A percentile compares a stretch with the other conserved stretches of the same genome.
Conservation (phyloP, 345 rosid species). For the Gossypium anomalum region DNA sequence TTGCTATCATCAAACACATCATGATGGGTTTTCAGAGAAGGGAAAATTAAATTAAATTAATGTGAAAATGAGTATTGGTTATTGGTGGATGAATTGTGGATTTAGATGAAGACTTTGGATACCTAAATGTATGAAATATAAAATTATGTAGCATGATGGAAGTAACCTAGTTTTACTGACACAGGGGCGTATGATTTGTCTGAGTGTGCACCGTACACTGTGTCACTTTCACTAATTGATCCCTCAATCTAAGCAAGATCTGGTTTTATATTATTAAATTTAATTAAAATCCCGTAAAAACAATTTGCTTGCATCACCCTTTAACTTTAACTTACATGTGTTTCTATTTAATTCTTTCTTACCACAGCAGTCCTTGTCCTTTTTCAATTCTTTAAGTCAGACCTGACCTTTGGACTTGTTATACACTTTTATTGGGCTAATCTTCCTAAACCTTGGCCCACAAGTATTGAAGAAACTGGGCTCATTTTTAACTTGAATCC, state of each 20-base stretch:
- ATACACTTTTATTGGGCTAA: background rate
- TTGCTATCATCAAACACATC: too few species aligned
- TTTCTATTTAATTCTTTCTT: background rate
- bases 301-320: background rate
- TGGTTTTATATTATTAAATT: background rate
- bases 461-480: background rate
- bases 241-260: constrained; percentile 2
- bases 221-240: constrained; percentile 1
- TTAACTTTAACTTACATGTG: too few species aligned
- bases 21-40: too few species aligned
- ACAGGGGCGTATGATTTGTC: background rate
- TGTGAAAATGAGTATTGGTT: too few species aligned
- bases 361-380: background rate
- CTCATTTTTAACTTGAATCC: background rate
- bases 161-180: too few species aligned
- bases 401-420: background rate
- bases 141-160: too few species aligned
- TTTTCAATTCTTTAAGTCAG: background rate
- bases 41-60: too few species aligned
- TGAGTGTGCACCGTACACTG: background rate
- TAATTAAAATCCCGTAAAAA: background rate
- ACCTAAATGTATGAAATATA: too few species aligned
- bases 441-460: background rate
- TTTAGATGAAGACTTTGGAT: too few species aligned
- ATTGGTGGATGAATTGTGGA: too few species aligned